A percentile compares a stretch with the other conserved stretches of the same genome.
Conservation (phyloP, 371 early-diverging fungal genomes). For the Ecytonucleospora hepatopenaei region DNA sequence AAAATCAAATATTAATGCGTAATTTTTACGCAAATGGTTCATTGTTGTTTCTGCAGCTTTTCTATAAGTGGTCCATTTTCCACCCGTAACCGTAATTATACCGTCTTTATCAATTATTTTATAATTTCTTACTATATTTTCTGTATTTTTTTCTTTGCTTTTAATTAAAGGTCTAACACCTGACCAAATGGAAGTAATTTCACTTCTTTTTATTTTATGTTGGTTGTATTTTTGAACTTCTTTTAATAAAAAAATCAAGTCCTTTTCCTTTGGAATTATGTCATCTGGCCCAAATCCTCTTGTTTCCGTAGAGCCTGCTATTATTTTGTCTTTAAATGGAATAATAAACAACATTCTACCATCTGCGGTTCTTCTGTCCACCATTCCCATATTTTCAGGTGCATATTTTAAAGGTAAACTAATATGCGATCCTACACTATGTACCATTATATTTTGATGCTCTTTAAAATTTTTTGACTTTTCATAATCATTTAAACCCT, state of each 20-base stretch:
- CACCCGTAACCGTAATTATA: conserved; percentile 86
- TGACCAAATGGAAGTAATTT: conserved; percentile 88
- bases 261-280: conserved; percentile 75
- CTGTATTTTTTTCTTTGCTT: conserved; percentile 68
- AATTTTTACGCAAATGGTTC: conserved; percentile 69
- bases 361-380: conserved; percentile 88
- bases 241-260: conserved; percentile 80
- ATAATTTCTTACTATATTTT: conserved; percentile 82
- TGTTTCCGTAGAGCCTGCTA: conserved; percentile 95
- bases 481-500: no score
- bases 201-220: conserved; percentile 76
- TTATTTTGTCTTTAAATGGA: conserved; percentile 87
- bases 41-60: conserved; percentile 92
- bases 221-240: conserved; percentile 79
- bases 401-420: conserved; percentile 78
- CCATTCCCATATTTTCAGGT: conserved; percentile 81
- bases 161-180: conserved; percentile 96
- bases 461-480: no score
- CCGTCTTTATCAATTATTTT: conserved; percentile 72
- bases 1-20: conserved; percentile 56
- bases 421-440: conserved; percentile 85
- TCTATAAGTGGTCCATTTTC: conserved; percentile 98
- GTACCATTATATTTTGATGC: conserved; percentile 76
- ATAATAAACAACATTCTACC: conserved; percentile 93
- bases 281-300: conserved; percentile 66